A percentile compares a stretch with the other conserved stretches of the same genome.
phyloP scores from a whole-genome alignment of 345 rosid species.

The Linum usitatissimum region DNA sequence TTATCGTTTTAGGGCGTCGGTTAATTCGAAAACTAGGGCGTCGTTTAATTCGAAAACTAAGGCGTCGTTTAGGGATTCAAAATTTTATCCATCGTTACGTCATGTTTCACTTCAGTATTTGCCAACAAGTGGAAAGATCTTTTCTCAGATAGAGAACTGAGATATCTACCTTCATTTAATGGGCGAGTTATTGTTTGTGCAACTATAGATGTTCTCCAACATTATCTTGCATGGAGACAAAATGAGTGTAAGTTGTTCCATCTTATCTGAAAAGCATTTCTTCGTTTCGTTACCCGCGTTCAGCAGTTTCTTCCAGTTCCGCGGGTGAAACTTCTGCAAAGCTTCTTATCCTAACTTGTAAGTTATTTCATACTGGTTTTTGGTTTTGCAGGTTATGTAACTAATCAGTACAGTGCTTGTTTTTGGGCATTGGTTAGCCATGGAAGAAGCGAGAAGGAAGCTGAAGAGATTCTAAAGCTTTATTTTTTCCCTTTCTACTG shows the following conservation, averaged over 20 bases:
- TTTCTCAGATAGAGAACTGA: constrained; percentile 44
- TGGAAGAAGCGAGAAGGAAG: constrained; percentile 53
- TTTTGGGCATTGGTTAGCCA: constrained; percentile 60
- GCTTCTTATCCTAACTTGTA: neutral
- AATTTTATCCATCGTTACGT: constrained; percentile 54
- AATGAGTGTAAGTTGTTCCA: constrained; percentile 47
- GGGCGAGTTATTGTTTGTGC: constrained; percentile 56
- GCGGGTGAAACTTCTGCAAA: neutral
- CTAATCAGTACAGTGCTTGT: constrained; percentile 61
- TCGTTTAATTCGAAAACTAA: too few relatives aligned
- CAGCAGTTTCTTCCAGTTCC: neutral
- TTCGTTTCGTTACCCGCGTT: neutral
- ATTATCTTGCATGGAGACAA: constrained; percentile 85
- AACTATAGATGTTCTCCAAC: constrained; percentile 63
- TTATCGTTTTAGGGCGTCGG: too few relatives aligned
- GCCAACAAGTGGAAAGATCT: constrained; percentile 63
- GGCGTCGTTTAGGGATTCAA: too few relatives aligned
- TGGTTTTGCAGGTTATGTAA: constrained; percentile 48
- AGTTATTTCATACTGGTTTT: constrained; percentile 5
- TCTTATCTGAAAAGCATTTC: neutral
- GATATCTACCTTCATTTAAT: constrained; percentile 55
- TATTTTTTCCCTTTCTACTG: neutral
- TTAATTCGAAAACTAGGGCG: too few relatives aligned
- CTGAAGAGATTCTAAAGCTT: constrained; percentile 59
- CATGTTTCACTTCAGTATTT: constrained; percentile 59